Base-by-base conservation (phyloP, 768 basidiomycete genomes). In the Pholiota microspora region DNA sequence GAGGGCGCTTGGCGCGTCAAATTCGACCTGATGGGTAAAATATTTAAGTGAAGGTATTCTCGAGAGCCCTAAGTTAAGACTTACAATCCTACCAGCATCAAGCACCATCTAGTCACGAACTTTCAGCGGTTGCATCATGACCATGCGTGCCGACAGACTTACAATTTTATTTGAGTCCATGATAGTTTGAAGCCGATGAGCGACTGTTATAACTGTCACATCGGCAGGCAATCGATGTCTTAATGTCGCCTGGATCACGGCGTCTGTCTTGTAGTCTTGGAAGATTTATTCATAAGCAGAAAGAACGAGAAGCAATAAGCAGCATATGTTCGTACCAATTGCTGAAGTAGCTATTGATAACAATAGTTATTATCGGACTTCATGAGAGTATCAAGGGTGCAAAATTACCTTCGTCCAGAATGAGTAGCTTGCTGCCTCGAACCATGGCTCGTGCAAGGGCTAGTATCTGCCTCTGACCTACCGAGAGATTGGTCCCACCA, bases 381-480 rank as follows among this genome's bases (percentile, higher is more conserved):
- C 27, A 28, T 44, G 16, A 18, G 31, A 48, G 46, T 50, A 16
- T 42, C 16, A 53, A 31, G 34, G 10, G 28, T 29, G 34, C 18
- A 38, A 27, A 64, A 59, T 68, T 69, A 67, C 83, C 84, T 69
- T 85, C 85, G 63, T 84, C 84, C 34, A 86, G 68, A 38, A 87
- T 80, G 45, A 87, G 76, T 28, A 87, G 71, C 45, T 81, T 77
- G 68, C 79, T 85, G 40, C 78, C 75, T 28, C 82, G 73, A 9
- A 86, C 70, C 56, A 86, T 76, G 2, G 85, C 85, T 31, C 85
- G 72, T 4, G 85, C 84, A 64, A 87, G 74, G 7, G 84, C 84
- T 45, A 87, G 76, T 42, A 87, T 77, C 61, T 92, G 89, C 10
- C 88, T 69, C 64, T 91, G 88, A 24, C 89, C 89, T 34, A 87